phyloP scores from a whole-genome alignment of 169 alveolate species.

The Miamiensis avidus region DNA sequence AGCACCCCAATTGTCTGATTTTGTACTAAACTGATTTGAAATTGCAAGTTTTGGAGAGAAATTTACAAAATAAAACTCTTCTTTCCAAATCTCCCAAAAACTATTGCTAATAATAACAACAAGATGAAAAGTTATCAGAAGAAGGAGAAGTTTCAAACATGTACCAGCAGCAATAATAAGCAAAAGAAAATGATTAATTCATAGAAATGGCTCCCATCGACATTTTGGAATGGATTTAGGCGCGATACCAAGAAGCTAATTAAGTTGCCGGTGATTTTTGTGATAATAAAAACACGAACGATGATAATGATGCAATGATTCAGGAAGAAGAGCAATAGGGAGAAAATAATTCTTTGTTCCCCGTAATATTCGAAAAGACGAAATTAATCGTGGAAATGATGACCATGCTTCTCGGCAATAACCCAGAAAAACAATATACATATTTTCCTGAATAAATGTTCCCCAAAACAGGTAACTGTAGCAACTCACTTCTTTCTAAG shows the following conservation, averaged over 20 bases:
- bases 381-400: background rate
- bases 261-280: too few relatives aligned
- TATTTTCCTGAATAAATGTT: too few relatives aligned
- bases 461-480: too few relatives aligned
- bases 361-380: background rate
- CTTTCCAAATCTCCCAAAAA: background rate
- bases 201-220: background rate
- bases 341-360: too few relatives aligned
- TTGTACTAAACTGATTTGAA: slow-evolving; percentile 18
- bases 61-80: slow-evolving; percentile 1
- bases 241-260: too few relatives aligned
- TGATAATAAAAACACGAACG: too few relatives aligned
- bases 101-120: background rate
- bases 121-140: slow-evolving; percentile 1
- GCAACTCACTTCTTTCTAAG: too few relatives aligned
- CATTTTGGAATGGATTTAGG: too few relatives aligned
- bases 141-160: slow-evolving; percentile 3
- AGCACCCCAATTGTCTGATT: slow-evolving; percentile 5
- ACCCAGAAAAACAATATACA: too few relatives aligned
- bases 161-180: background rate
- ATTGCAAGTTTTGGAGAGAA: slow-evolving; percentile 22
- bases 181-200: background rate
- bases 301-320: too few relatives aligned
- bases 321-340: too few relatives aligned
- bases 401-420: background rate